Evolutionary conservation across 2,329 filamentous ascomycete species (phyloP), one percentile per base, ranked within the genome.

Genomic region (Pezicula carpinea): DNA sequence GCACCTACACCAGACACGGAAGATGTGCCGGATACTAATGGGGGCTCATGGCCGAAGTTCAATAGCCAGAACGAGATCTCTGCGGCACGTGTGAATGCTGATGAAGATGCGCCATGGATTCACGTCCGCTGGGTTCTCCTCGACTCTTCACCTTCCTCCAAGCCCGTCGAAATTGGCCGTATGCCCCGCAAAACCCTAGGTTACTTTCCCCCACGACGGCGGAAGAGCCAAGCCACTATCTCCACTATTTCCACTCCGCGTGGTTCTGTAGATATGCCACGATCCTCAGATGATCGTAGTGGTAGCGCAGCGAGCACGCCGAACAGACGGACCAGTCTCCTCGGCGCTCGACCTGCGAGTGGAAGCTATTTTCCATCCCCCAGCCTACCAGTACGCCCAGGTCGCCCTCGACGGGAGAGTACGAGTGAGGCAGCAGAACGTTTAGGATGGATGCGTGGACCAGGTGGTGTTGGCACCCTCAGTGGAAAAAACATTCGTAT

Each of bases 141-240:
- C 21, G 87, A 92, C 52, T 85, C 83, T 18, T 77, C 79, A 53
- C 71, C 73, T 34, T 70, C 75, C 41, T 65, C 69, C 14, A 75
- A 82, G 19, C 84, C 89, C 1, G 83, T 93, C 19, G 88, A 96
- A 64, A 93, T 99, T 54, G 89, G 83, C 14, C 83, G 93, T 23
- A 81, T 97, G 48, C 82, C 89, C 18, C 82, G 88, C 48, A 83
- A 84, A 66, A 79, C 85, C 2, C 76, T 96, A 38, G 92, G 91
- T 19, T 97, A 92, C 68, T 97, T 97, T 61, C 92, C 92, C 3
- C 91, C 91, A 6, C 80, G 90, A 17, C 91, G 81, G 93, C 93
- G 83, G 93, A 60, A 64, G 48, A 65, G 62, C 31, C 68, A 79
- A 8, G 73, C 77, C 57, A 82, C 82, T 1, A 76, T 78, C 44